Evolutionary conservation across 306 rosid genomes (phyloP).

Genomic region (Senna siamea): DNA sequence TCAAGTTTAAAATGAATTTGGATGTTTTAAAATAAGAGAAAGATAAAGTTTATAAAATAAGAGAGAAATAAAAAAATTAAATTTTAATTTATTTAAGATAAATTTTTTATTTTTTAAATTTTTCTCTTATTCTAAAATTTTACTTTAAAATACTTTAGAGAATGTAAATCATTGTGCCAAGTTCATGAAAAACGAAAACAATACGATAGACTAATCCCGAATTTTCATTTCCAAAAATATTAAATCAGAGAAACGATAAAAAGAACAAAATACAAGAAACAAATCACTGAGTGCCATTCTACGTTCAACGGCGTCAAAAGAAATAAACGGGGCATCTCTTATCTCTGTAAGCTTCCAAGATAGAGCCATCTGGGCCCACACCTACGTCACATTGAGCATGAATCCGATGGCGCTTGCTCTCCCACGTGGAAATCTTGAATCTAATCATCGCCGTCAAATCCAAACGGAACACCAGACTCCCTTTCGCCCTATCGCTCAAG

Average conservation of each 20-base stretch:
- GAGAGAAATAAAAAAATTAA: too few species aligned
- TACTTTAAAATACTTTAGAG: too few species aligned
- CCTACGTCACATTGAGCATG: slow-evolving; percentile 68
- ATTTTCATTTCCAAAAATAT: neutral
- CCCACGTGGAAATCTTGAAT: slow-evolving; percentile 73
- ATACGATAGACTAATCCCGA: neutral
- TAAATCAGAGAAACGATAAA: neutral
- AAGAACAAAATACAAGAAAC: too few species aligned
- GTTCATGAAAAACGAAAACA: neutral
- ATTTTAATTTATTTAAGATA: too few species aligned
- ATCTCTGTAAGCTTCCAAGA: slow-evolving; percentile 49
- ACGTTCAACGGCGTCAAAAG: slow-evolving; percentile 35
- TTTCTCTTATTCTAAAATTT: too few species aligned
- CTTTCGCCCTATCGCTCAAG: slow-evolving; percentile 49
- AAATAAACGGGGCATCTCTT: slow-evolving; percentile 76
- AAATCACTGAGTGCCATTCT: neutral
- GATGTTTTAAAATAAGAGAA: too few species aligned
- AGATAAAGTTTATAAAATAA: too few species aligned
- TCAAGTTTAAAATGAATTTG: too few species aligned
- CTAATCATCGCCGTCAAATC: slow-evolving; percentile 59
- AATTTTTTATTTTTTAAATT: too few species aligned
- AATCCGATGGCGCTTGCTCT: slow-evolving; percentile 65
- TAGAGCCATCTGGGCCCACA: slow-evolving; percentile 69
- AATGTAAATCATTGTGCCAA: too few species aligned
- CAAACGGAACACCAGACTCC: slow-evolving; percentile 64